phyloP scores from a whole-genome alignment of 2,329 filamentous ascomycete species.

The Cladosporium sp. region DNA sequence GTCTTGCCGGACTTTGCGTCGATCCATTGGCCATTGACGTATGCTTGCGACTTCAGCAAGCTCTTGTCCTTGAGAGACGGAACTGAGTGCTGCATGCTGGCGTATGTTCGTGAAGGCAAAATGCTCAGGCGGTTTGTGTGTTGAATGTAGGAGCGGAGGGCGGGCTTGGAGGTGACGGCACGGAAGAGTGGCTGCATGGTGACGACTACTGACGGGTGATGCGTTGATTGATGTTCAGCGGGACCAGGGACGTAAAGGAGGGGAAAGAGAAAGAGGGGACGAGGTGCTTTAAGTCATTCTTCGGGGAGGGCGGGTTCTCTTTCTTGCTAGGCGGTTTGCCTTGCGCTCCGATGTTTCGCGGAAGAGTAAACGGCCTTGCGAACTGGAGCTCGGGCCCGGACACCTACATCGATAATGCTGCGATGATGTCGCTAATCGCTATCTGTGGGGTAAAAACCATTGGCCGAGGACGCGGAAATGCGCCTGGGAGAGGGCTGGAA shows the following conservation, averaged over 20 bases:
- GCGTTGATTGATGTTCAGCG: background rate
- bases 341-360: slow-evolving; percentile 15
- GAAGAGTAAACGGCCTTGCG: background rate
- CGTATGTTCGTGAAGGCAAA: slow-evolving; percentile 38
- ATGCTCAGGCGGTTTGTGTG: slow-evolving; percentile 26
- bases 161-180: slow-evolving; percentile 24
- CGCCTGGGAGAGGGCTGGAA: background rate
- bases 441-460: slow-evolving; percentile 14
- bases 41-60: slow-evolving; percentile 80
- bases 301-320: background rate
- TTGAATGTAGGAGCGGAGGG: slow-evolving; percentile 27
- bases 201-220: slow-evolving; percentile 15
- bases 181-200: slow-evolving; percentile 29
- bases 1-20: slow-evolving; percentile 83
- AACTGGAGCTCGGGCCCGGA: background rate
- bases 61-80: slow-evolving; percentile 50
- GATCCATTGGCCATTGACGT: slow-evolving; percentile 93
- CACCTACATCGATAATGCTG: background rate
- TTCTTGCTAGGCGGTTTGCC: slow-evolving; percentile 4
- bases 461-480: slow-evolving; percentile 4
- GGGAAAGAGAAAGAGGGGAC: slow-evolving; percentile 1
- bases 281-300: slow-evolving; percentile 11
- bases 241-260: background rate
- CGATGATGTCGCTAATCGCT: slow-evolving; percentile 13
- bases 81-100: slow-evolving; percentile 44